These are phyloP conservation scores for Endothia cerciana DNA, from an alignment of 2,329 filamentous ascomycete genomes.

Conservation along the genomic window DNA sequence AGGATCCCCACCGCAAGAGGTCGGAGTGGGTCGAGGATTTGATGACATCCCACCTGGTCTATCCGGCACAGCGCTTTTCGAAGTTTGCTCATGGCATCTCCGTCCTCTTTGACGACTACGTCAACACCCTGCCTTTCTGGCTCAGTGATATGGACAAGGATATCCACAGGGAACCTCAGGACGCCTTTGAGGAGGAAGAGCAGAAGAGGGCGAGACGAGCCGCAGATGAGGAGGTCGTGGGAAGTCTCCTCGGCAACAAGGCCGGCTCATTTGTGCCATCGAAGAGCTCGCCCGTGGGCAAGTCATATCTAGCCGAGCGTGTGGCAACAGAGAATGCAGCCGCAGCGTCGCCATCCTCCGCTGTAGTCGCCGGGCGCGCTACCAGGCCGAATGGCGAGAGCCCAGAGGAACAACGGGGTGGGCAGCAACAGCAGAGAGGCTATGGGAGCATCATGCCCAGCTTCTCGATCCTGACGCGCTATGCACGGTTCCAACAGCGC, in stretches of 20 bases:
- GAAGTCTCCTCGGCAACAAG: conserved; percentile 75
- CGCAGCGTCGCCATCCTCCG: conserved; percentile 28
- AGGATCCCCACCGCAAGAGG: conserved; percentile 66
- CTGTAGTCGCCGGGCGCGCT: conserved; percentile 19
- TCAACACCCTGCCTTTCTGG: conserved; percentile 97
- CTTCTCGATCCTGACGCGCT: conserved; percentile 76
- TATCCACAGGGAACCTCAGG: conserved; percentile 89
- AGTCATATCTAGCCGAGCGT: conserved; percentile 64
- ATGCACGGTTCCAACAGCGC: conserved; percentile 60
- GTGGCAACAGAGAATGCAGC: conserved; percentile 39
- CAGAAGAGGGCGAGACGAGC: conserved; percentile 78
- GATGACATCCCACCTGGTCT: conserved; percentile 90
- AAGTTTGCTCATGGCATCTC: conserved; percentile 97
- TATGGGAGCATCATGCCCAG: conserved; percentile 74
- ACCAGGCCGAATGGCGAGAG: conserved; percentile 15
- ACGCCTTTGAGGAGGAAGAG: conserved; percentile 90
- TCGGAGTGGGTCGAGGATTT: conserved; percentile 89
- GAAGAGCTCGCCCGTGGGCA: conserved; percentile 69
- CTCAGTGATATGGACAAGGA: conserved; percentile 88
- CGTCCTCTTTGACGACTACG: conserved; percentile 89
- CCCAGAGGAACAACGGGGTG: conserved; percentile 17
- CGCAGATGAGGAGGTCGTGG: conserved; percentile 87
- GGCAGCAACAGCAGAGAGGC: conserved; percentile 37
- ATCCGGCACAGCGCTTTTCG: conserved; percentile 86
- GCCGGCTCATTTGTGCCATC: conserved; percentile 61